Base-by-base conservation (phyloP, 192 early-diverging fungal species). In the Oehlia diaphana region DNA sequence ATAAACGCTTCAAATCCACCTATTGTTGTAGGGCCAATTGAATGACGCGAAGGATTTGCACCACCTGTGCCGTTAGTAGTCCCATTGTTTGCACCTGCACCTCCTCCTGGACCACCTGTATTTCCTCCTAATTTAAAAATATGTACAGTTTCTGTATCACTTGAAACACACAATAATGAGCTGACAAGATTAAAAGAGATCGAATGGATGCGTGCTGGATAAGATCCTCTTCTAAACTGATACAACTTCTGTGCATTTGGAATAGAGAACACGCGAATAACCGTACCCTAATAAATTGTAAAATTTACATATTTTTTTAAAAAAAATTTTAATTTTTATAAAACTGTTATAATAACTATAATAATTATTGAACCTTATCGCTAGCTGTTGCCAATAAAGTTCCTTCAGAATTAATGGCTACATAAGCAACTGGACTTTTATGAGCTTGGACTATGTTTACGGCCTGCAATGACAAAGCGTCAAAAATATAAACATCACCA, bases 361-460 rank as follows among this genome's bases (percentile, higher is more conserved):
- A 33, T 16, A 14, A 16, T 49, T 14, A 5, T 23, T 39, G 44
- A 86, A 94, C 94, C 93, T 98, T 98, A 81, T 98, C 97, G 83
- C 95, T 96, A 23, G 96, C 91, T 0, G 97, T 98, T 31, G 98
- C 98, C 37, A 98, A 85, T 88, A 97, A 84, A 1, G 94, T 95
- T n/a, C 98, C 97, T 37, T 96, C 94, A 65, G 89, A 91, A 84
- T 93, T 97, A 82, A 98, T 97, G 12, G 91, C 88, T 72, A 99
- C 88, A 76, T 89, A 93, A 53, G 92, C 91, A 8, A 99, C 88
- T 2, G 96, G 93, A 33, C 90, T 94, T 86, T 99, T 99, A 85
- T 98, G 97, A 0, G 98, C 98, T 81, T 94, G 93, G 61, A 99
- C 93, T 70, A 98, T 96, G 78, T 95, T 96, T 53, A 97, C 92